Evolutionary conservation across 2,329 filamentous ascomycete genomes (phyloP), one percentile per base, ranked within the genome.

Genomic region (Kalaharituber pfeilii): DNA sequence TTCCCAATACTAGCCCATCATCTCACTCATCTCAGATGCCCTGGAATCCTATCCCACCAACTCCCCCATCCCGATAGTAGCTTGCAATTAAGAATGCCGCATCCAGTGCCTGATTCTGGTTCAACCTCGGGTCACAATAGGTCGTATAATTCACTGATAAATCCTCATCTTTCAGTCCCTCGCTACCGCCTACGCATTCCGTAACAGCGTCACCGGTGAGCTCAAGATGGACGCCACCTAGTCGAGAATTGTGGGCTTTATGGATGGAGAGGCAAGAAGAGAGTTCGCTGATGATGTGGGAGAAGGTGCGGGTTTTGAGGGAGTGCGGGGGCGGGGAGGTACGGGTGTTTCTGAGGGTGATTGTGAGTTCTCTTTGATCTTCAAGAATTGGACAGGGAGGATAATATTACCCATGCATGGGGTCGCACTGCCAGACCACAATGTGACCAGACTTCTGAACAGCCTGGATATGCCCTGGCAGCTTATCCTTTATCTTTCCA

Each of bases 51-150:
- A 36, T 36, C 30, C n/a, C 42, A 3, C 42, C 42, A 5, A 47
- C 24, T 22, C 42, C 42, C 13, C 42, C 70, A 45, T 74, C 72
- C 11, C 77, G 69, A 64, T 79, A 91, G 65, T 88, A 84, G 4
- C 86, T 86, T 0, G 91, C 91, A 49, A 98, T 82, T 64, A 96
- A 70, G 68, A 98, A 98, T 0, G 91, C 88, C 67, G 96, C 69
- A 72, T 98, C 91, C 13, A 98, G 75, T 0, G 91, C 88, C 72
- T 98, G 91, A 72, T 96, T 95, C 75, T 96, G 91, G 66, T 98
- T 98, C 62, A 98, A 71, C 24, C 91, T 73, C 4, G 91, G 91
- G 67, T 98, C 91, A 68, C 91, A 98, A 72, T 89, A 96, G 33
- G 84, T 94, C 4, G 87, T 94, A 69, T 98, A 98, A 65, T 94